Conservation (phyloP, 495 filamentous ascomycete genomes). For the Hypoxylon intermedium region DNA sequence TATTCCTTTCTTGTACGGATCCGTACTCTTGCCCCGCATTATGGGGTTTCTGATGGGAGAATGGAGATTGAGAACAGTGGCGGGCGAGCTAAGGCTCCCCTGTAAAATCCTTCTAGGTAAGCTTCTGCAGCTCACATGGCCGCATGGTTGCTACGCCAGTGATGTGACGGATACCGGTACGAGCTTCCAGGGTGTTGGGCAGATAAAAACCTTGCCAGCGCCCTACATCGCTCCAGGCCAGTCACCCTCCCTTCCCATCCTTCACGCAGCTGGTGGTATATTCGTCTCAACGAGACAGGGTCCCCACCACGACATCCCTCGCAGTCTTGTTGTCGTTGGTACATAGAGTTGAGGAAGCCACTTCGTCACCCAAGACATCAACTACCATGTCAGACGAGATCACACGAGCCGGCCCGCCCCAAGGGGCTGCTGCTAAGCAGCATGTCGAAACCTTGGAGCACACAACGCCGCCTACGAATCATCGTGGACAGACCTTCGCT, state of each 20-base stretch:
- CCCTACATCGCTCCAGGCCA: slow-evolving; percentile 3
- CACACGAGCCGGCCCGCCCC: slow-evolving; percentile 12
- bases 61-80: slow-evolving; percentile 31
- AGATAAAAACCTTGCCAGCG: slow-evolving; percentile 26
- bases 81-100: slow-evolving; percentile 15
- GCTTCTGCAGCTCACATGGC: slow-evolving; percentile 31
- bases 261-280: neutral
- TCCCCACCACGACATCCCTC: neutral
- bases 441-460: slow-evolving; percentile 28
- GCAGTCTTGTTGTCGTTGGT: neutral
- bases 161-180: neutral
- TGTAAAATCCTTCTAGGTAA: slow-evolving; percentile 22
- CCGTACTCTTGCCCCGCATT: slow-evolving; percentile 22
- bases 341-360: neutral
- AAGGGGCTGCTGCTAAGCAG: slow-evolving; percentile 7
- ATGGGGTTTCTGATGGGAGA: slow-evolving; percentile 20
- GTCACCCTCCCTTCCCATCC: neutral
- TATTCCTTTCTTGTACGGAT: slow-evolving; percentile 12
- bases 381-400: slow-evolving; percentile 32
- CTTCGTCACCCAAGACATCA: neutral
- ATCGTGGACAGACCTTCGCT: neutral
- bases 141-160: neutral
- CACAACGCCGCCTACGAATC: neutral
- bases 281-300: no score
- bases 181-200: slow-evolving; percentile 10